These are phyloP conservation scores for Phanerochaete sordida DNA, from an alignment of 768 basidiomycete genomes.

Conservation along the genomic window DNA sequence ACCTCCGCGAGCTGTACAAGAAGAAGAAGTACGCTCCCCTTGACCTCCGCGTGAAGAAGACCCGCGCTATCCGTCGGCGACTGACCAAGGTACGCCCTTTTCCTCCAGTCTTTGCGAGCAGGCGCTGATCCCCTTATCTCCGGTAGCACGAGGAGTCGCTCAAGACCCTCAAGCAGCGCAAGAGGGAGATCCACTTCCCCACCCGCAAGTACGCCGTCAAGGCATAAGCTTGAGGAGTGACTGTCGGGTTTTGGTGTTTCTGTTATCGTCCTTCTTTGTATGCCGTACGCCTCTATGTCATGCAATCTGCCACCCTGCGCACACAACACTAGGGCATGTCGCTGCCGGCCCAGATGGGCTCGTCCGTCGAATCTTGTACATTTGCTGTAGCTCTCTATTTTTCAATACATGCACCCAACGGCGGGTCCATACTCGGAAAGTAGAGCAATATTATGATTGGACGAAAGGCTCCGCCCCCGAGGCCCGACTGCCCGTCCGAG, in stretches of 20 bases:
- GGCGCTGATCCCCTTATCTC: constrained; percentile 5
- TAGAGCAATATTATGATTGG: neutral
- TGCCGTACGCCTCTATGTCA: constrained; percentile 32
- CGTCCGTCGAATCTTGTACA: neutral
- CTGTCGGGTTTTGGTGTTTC: constrained; percentile 23
- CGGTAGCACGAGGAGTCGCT: constrained; percentile 73
- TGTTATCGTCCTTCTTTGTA: constrained; percentile 32
- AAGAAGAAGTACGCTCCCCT: constrained; percentile 94
- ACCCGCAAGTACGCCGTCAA: constrained; percentile 93
- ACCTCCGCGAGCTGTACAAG: constrained; percentile 98
- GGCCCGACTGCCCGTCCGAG: neutral
- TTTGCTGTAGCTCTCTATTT: neutral
- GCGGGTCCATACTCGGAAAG: neutral
- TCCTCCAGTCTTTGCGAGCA: neutral
- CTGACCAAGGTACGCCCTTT: constrained; percentile 70
- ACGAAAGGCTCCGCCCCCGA: neutral
- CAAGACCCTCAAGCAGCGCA: constrained; percentile 90
- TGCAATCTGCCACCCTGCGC: constrained; percentile 5
- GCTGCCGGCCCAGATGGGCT: neutral
- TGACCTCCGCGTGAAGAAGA: constrained; percentile 97
- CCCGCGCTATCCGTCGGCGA: constrained; percentile 94
- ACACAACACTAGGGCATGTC: neutral
- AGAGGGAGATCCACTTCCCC: constrained; percentile 95
- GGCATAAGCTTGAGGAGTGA: constrained; percentile 36
- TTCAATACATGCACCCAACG: neutral